These are phyloP conservation scores for Chenopodium quinoa DNA, from an alignment of 148 eudicot species.

Conservation along the genomic window DNA sequence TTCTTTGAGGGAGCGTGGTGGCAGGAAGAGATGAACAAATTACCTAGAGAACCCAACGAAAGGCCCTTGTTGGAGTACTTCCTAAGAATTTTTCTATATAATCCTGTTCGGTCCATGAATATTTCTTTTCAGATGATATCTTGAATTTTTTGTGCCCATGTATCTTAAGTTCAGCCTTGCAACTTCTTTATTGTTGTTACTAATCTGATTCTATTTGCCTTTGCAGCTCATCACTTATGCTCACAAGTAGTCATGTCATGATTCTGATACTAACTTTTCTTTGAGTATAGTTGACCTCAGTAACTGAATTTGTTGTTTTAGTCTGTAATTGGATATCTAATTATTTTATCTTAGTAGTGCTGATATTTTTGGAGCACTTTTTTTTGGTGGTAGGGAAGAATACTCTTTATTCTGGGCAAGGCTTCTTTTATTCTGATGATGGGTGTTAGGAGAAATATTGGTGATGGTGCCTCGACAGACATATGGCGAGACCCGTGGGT, in stretches of 20 bases:
- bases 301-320: background rate
- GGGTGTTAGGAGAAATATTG: too few relatives aligned
- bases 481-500: too few relatives aligned
- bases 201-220: too few relatives aligned
- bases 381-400: conserved; percentile 23
- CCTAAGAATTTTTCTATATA: conserved; percentile 17
- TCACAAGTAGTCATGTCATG: too few relatives aligned
- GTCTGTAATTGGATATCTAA: background rate
- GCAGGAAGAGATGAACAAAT: conserved; percentile 59
- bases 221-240: too few relatives aligned
- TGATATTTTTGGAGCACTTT: conserved; percentile 18
- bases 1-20: conserved; percentile 87
- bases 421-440: background rate
- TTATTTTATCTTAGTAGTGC: conserved; percentile 1
- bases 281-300: background rate
- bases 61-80: conserved; percentile 43
- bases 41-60: conserved; percentile 11
- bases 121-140: too few relatives aligned
- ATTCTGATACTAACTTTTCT: too few relatives aligned
- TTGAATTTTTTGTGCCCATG: too few relatives aligned
- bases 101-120: conserved; percentile 27
- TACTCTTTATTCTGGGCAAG: conserved; percentile 13
- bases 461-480: too few relatives aligned
- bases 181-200: too few relatives aligned
- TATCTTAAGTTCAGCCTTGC: too few relatives aligned